Evolutionary conservation across 176 grass and related monocot species (phyloP), one percentile per base, ranked within the genome.

Genomic region (Bromus sterilis): DNA sequence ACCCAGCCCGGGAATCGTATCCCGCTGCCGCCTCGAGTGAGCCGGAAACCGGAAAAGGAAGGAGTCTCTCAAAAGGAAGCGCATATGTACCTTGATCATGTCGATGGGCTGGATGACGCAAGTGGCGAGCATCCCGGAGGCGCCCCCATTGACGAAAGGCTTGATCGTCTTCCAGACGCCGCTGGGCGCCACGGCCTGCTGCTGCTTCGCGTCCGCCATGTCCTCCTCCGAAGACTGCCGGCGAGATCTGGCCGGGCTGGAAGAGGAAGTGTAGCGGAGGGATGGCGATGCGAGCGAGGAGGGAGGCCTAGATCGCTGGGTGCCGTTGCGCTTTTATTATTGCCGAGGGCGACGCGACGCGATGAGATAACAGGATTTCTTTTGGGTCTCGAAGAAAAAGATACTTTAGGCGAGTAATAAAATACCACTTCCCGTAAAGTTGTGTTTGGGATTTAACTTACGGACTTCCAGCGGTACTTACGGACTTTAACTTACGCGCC

Each of bases 31-130:
- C 9, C 32, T 4, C 35, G 58, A 64, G 40, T 12, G 37, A 31
- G 59, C 18, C 28, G 56, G 55, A 18, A 39, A 32, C 16, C 1
- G 37, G 39, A 46, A 31, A 18, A 63, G 25, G 53, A n/a, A n/a
- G n/a, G n/a, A n/a, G n/a, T n/a, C n/a, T n/a, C n/a, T n/a, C n/a
- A n/a, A n/a, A n/a, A n/a, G n/a, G 20, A 21, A 37, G 36, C 36
- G 36, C 6, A 55, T 9, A 37, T 10, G 24, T 86, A 98, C 96
- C 93, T 99, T 99, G 86, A 99, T 58, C 96, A 95, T 99, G 68
- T 99, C 96, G 82, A 99, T 89, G 46, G 95, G 95, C 76, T 98
- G 95, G 83, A 98, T 98, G 57, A 98, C 88, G 92, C 95, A 98
- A 79, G 92, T 98, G 15, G 95, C 92, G 70, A 98, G 92, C 92